Conservation (phyloP, 2,329 filamentous ascomycete genomes). For the Rachicladosporium sp. region DNA sequence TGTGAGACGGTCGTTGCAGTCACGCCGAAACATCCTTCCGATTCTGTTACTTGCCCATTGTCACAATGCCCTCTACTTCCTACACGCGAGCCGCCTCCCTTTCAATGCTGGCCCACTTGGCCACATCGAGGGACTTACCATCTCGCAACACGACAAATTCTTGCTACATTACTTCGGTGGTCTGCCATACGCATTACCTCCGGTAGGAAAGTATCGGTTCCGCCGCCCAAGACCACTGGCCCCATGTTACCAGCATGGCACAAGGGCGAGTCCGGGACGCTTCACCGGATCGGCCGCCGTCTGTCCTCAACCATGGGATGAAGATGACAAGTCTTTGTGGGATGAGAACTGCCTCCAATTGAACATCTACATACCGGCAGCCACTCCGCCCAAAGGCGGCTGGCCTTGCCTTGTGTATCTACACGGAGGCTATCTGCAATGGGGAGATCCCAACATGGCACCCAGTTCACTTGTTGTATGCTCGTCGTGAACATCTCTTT, state of each 20-base stretch:
- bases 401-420: constrained; percentile 50
- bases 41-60: neutral
- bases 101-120: constrained; percentile 33
- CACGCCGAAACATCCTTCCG: no score
- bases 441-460: constrained; percentile 36
- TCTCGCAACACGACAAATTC: constrained; percentile 22
- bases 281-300: constrained; percentile 31
- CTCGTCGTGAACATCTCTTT: no score
- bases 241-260: constrained; percentile 39
- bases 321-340: constrained; percentile 19
- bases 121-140: constrained; percentile 37
- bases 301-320: constrained; percentile 38
- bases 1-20: no score
- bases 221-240: constrained; percentile 37
- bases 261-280: constrained; percentile 32
- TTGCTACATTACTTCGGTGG: constrained; percentile 43
- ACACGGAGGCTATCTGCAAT: constrained; percentile 46
- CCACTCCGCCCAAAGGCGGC: constrained; percentile 30
- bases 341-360: constrained; percentile 45
- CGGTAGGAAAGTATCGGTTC: constrained; percentile 36
- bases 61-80: constrained; percentile 8
- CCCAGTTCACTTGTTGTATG: constrained; percentile 26
- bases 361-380: constrained; percentile 44
- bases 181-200: constrained; percentile 43
- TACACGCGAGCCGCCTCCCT: constrained; percentile 15